phyloP scores from a whole-genome alignment of 192 early-diverging fungal genomes.

The Paraglomus brasilianum region DNA sequence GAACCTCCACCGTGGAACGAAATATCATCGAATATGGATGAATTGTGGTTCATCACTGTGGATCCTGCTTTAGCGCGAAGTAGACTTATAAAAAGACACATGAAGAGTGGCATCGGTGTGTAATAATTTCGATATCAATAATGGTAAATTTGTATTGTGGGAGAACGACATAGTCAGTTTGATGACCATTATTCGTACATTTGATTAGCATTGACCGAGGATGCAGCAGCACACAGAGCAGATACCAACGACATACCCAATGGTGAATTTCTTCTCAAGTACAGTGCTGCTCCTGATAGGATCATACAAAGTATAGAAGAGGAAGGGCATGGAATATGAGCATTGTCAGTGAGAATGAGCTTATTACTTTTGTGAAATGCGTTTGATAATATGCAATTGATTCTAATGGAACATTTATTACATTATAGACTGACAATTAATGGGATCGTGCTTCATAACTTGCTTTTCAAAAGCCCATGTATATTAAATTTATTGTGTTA shows the following conservation, averaged over 20 bases:
- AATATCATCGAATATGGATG: conserved; percentile 40
- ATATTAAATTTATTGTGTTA: no score
- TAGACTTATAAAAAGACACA: conserved; percentile 45
- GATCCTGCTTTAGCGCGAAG: conserved; percentile 36
- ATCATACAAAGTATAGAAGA: conserved; percentile 10
- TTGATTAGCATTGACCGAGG: not conserved
- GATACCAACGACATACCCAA: conserved; percentile 28
- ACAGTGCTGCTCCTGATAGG: not conserved
- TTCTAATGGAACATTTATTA: no score
- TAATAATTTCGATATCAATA: not conserved
- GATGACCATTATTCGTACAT: not conserved
- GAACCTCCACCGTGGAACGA: conserved; percentile 40
- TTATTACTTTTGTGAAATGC: no score
- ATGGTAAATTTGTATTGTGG: not conserved
- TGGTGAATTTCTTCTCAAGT: conserved; percentile 23
- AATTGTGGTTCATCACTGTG: conserved; percentile 47
- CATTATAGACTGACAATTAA: no score
- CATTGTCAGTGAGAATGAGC: no score
- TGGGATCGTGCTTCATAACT: no score
- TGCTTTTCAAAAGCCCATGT: no score
- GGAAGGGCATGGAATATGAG: not conserved
- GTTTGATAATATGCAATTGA: no score
- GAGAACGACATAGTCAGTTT: not conserved
- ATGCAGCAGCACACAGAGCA: not conserved
- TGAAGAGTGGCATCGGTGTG: conserved; percentile 41